phyloP scores from a whole-genome alignment of 2,329 filamentous ascomycete species.

The Microcyclospora tardicrescens region DNA sequence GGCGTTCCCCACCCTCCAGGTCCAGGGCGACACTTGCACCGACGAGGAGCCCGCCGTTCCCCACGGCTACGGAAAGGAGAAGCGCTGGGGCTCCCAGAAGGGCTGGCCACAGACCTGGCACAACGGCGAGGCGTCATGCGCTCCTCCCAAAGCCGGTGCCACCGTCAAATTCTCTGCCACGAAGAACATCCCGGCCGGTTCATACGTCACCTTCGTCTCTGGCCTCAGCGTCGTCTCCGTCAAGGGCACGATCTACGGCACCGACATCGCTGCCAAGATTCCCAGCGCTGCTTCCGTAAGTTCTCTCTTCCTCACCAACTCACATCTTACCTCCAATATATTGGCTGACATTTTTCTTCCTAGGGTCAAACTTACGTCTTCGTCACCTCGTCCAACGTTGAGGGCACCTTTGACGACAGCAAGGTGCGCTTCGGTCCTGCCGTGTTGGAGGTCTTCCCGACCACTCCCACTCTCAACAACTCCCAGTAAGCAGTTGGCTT shows the following conservation, averaged over 20 bases:
- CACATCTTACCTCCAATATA: no score
- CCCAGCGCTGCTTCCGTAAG: not conserved
- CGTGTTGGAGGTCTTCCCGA: slow-evolving; percentile 9
- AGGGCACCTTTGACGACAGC: slow-evolving; percentile 7
- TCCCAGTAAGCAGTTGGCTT: not conserved
- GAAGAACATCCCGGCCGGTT: slow-evolving; percentile 2
- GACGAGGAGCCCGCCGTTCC: slow-evolving; percentile 2
- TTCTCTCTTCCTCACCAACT: not conserved
- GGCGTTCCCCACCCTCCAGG: slow-evolving; percentile 20
- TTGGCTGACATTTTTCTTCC: no score
- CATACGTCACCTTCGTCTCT: slow-evolving; percentile 9
- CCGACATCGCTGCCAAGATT: no score
- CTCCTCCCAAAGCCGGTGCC: slow-evolving; percentile 3
- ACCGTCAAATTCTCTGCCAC: slow-evolving; percentile 4
- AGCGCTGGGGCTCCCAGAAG: not conserved
- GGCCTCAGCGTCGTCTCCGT: slow-evolving; percentile 8
- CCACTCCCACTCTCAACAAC: slow-evolving; percentile 3
- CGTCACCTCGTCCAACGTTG: slow-evolving; percentile 8
- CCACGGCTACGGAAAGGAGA: not conserved
- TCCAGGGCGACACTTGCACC: slow-evolving; percentile 2
- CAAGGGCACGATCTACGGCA: slow-evolving; percentile 4
- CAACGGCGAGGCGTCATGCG: not conserved
- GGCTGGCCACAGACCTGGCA: not conserved
- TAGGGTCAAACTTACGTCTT: slow-evolving; percentile 12
- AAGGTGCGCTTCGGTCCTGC: slow-evolving; percentile 8